Evolutionary conservation across 345 rosid species (phyloP), one percentile per base, ranked within the genome.

Genomic region (Boechera retrofracta): DNA sequence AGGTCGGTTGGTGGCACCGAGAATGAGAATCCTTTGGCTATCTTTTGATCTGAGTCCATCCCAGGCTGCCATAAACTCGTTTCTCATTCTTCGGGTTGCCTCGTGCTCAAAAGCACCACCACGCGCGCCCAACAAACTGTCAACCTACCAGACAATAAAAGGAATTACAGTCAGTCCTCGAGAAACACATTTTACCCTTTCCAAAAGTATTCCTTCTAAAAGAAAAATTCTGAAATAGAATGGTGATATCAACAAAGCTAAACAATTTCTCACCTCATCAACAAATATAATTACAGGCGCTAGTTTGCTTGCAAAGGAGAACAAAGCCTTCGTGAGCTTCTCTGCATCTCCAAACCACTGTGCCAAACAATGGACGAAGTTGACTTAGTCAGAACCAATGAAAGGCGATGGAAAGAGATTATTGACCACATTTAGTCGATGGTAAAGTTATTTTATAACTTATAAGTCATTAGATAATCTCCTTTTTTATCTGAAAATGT

Each of bases 311-410:
- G 97, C 98, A 84, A 93, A 96, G 48, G 99, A 91, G 83, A 95
- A 95, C 31, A 95, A 89, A 66, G 97, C 97, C 84, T 89, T 92
- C 1, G 98, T 95, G 63, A 95, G 97, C 86, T 95, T 95, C 83
- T 92, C 98, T 28, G 99, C 98, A 78, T 95, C 99, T 84, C 99
- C 99, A 85, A 92, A 92, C 99, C 98, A 93, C 99, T 95, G 85
- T 62, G 74, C 74, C 68, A 68, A 49, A 58, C 52, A 57, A 63
- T 62, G 67, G 26, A 52, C 18, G 3, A 73, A 52, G 51, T 73
- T 44, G 60, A 72, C 29, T 53, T 7, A 49, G 18, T 66, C 67
- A 64, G 77, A 71, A 72, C 69, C 58, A 72, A 48, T 64, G 32
- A 38, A 7, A 71, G 35, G 54, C 42, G 12, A 9, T 68, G 35